A percentile compares a stretch with the other conserved stretches of the same genome.
These are phyloP conservation scores for Gryganskiella cystojenkinii DNA, from an alignment of 192 early-diverging fungal genomes.

Conservation along the genomic window DNA sequence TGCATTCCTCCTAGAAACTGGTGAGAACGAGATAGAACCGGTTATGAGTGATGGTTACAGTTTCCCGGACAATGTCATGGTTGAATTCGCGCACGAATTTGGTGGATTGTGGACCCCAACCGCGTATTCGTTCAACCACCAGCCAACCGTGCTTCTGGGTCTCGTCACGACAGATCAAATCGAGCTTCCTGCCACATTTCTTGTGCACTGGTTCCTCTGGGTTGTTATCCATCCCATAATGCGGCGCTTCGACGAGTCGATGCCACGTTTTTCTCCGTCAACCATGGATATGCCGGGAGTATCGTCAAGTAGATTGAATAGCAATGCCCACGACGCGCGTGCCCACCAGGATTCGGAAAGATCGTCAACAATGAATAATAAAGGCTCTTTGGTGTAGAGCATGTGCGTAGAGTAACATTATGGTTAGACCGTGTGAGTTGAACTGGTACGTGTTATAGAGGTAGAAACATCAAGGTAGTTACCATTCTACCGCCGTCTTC, in stretches of 20 bases:
- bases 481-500: background rate
- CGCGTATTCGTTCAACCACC: conserved; percentile 15
- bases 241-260: conserved; percentile 11
- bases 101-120: conserved; percentile 12
- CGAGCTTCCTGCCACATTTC: conserved; percentile 25
- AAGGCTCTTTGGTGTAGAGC: conserved; percentile 20
- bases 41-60: background rate
- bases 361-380: conserved; percentile 14
- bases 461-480: conserved; percentile 1
- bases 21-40: background rate
- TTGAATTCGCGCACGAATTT: conserved; percentile 11
- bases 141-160: conserved; percentile 10
- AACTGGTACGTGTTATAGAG: conserved; percentile 1
- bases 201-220: conserved; percentile 16
- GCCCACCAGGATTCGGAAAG: conserved; percentile 21
- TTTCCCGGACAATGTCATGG: conserved; percentile 7
- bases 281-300: conserved; percentile 2
- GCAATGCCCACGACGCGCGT: conserved; percentile 18
- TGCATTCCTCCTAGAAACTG: conserved; percentile 6
- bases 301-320: conserved; percentile 11
- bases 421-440: background rate
- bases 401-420: background rate
- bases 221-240: background rate
- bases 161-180: conserved; percentile 11
- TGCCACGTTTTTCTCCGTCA: conserved; percentile 22